Base-by-base conservation (phyloP, 129 eudicot genomes). In the Lactuca sativa region DNA sequence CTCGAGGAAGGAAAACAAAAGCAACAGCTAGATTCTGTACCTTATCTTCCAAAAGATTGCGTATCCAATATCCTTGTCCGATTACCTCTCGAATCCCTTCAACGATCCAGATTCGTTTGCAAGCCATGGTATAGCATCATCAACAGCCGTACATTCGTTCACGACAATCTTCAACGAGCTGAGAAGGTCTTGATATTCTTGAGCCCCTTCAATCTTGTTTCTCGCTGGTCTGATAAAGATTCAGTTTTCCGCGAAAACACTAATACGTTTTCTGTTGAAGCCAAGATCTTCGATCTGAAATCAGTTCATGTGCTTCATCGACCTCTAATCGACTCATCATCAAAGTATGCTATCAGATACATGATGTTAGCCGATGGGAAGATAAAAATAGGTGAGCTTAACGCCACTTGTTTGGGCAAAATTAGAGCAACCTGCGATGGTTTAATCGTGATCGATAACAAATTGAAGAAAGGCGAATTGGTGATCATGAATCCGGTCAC, bases 401-500 rank as follows among this genome's bases (percentile, higher is more conserved):
- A 79, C 57, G 67, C 74, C 5, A 78, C 89, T 18, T 84, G 89
- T 74, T 48, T 63, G 68, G 86, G 84, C 9, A 48, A 48, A 44
- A 81, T 87, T 57, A 72, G 83, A 63, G 89, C 89, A 0, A 43
- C 78, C 12, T 81, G 86, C 66, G 72, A 81, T n/a, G 89, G 89
- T 44, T 38, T 87, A 37, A 63, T 87, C 44, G 59, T 87, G 55
- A 59, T 79, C 11, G 85, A 84, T n/a, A 74, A 78, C 65, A 16
- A 7, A 12, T 62, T 78, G 33, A 70, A 59, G 56, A 72, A 78
- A 30, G 84, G 84, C 4, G 88, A 86, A 9, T 62, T 86, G 44
- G 49, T 82, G 51, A 63, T 81, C 15, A 47, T 84, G 87, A 87
- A 87, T 64, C 95, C 89, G 0, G 83, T 84, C 62, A 87, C 95